Conservation (phyloP, 2,329 filamentous ascomycete genomes). For the Plectosphaerella sp. region DNA sequence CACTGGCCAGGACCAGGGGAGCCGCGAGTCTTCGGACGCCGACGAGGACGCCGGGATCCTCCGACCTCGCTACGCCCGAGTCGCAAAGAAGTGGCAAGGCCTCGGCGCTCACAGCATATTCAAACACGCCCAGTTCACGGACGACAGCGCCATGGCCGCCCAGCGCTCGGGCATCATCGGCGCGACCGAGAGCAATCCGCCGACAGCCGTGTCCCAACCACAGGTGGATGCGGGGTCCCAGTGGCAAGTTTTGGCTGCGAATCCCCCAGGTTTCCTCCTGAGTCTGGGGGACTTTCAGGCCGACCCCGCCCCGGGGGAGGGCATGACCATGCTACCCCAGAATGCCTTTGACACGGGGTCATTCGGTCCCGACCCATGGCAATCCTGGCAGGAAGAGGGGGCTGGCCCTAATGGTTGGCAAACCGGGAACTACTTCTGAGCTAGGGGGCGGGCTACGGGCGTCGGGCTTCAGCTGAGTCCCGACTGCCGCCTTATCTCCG, state of each 20-base stretch:
- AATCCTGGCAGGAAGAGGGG: not conserved
- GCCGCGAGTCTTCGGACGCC: not conserved
- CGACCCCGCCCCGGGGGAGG: not conserved
- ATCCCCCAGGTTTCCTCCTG: not conserved
- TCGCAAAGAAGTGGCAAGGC: constrained; percentile 24
- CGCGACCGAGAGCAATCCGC: too few relatives aligned
- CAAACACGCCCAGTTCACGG: constrained; percentile 31
- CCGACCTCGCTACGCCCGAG: constrained; percentile 17
- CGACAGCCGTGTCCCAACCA: too few relatives aligned
- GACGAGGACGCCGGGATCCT: constrained; percentile 14
- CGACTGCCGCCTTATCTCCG: too few relatives aligned
- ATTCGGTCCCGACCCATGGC: not conserved
- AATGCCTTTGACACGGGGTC: not conserved
- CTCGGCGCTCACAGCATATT: constrained; percentile 35
- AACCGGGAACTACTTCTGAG: not conserved
- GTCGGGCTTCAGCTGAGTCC: too few relatives aligned
- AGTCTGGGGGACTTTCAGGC: too few relatives aligned
- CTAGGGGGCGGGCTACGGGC: too few relatives aligned
- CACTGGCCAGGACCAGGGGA: not conserved
- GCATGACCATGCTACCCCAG: not conserved
- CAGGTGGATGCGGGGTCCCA: not conserved
- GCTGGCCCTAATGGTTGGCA: not conserved
- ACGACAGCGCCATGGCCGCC: constrained; percentile 28
- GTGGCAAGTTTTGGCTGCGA: not conserved
- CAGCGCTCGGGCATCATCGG: not conserved